These are phyloP conservation scores for Dendrocalamus latiflorus DNA, from an alignment of 202 grass and related monocot genomes.

Conservation along the genomic window DNA sequence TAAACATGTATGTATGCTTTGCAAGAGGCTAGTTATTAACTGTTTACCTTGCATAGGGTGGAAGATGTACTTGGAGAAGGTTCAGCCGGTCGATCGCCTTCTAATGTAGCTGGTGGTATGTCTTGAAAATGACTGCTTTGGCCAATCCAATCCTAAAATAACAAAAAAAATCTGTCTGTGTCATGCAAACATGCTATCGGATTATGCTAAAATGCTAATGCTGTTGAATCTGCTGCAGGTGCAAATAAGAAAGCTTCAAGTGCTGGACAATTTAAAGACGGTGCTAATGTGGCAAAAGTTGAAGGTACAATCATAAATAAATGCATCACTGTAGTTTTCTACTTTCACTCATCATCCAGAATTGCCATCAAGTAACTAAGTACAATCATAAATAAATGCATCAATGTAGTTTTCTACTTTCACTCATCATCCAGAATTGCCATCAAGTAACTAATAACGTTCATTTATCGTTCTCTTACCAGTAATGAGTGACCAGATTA, in stretches of 20 bases:
- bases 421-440: not conserved
- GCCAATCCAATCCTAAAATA: not conserved
- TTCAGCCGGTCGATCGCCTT: conserved; percentile 56
- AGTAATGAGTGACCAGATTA: not conserved
- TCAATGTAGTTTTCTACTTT: not conserved
- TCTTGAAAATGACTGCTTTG: conserved; percentile 12
- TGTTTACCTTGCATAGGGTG: conserved; percentile 49
- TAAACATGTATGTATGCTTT: conserved; percentile 7
- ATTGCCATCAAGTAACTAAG: too few relatives aligned
- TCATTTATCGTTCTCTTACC: not conserved
- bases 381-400: not conserved
- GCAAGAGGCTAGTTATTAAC: not conserved
- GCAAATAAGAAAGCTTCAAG: conserved; percentile 87
- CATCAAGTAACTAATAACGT: not conserved
- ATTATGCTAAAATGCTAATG: conserved; percentile 26
- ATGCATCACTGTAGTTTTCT: too few relatives aligned
- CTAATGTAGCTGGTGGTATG: conserved; percentile 62
- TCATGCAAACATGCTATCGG: not conserved
- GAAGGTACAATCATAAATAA: conserved; percentile 70
- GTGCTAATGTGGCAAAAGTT: conserved; percentile 52
- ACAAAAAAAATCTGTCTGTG: not conserved
- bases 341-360: too few relatives aligned
- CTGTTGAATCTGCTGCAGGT: conserved; percentile 42
- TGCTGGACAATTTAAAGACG: conserved; percentile 59
- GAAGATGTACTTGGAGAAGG: conserved; percentile 78